Conservation (phyloP, 2,329 filamentous ascomycete species). For the Penicillium psychrosexuale region DNA sequence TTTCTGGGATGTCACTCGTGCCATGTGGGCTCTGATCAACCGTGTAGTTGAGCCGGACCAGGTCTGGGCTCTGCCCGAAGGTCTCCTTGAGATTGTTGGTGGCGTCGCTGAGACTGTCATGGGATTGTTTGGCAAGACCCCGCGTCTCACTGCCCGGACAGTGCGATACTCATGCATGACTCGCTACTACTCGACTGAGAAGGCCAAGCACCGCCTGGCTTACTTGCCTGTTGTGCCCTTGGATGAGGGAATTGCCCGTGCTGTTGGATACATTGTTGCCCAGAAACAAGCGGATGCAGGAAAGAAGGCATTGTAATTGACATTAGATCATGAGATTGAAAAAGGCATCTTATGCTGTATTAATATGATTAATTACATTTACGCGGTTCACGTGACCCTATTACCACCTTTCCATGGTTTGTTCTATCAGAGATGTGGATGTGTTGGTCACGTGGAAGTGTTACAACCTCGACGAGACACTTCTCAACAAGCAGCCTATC, state of each 20-base stretch:
- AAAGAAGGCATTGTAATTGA: conserved; percentile 41
- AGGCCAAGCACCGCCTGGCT: conserved; percentile 46
- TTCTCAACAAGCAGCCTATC: neutral
- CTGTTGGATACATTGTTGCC: conserved; percentile 43
- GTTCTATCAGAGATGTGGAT: neutral
- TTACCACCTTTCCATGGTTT: neutral
- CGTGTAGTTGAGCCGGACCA: conserved; percentile 44
- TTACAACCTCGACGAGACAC: too few relatives aligned
- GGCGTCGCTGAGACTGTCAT: conserved; percentile 43
- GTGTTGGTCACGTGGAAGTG: neutral
- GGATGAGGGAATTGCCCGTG: conserved; percentile 47
- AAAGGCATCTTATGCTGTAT: conserved; percentile 20
- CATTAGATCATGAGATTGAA: conserved; percentile 6
- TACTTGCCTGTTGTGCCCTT: conserved; percentile 46
- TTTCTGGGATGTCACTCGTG: conserved; percentile 84
- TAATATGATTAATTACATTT: conserved; percentile 11
- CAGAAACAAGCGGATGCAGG: conserved; percentile 30
- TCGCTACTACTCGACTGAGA: conserved; percentile 48
- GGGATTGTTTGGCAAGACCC: conserved; percentile 45
- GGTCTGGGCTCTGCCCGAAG: conserved; percentile 43
- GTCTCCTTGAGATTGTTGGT: conserved; percentile 40
- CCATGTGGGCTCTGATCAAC: conserved; percentile 63
- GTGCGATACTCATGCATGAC: conserved; percentile 50
- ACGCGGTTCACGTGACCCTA: accelerated
- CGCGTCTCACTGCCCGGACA: conserved; percentile 44